Base-by-base conservation (phyloP, 495 filamentous ascomycete genomes). In the Penicillium alfredii region DNA sequence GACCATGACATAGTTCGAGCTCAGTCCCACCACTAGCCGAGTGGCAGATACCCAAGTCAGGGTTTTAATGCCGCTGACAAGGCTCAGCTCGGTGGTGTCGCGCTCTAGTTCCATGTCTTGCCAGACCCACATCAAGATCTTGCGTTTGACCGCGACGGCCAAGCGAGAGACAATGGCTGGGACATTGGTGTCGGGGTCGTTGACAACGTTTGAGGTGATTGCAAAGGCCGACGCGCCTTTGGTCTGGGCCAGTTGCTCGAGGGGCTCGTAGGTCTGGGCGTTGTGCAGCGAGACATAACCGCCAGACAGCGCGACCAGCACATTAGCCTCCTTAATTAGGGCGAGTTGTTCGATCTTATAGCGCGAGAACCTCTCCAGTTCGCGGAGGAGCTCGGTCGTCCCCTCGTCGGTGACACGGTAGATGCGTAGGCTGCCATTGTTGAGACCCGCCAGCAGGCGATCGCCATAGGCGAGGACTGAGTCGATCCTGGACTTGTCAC, bases 401-500 rank as follows among this genome's bases (percentile, higher is more conserved):
- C 51, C 47, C 44, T 58, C 53, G 40, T 90, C 81, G 53, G 93
- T 90, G 39, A 97, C 74, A 27, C 90, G 83, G 66, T 95, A 97
- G 55, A 97, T 78, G 35, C 89, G 81, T 24, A 99, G 73, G 42
- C 74, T 84, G 36, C 92, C 93, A 21, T 84, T 93, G 55, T 85
- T 90, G 38, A 97, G 68, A 24, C 92, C 92, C 30, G 94, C 86
- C 25, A 97, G 78, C 14, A 99, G 73, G 33, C 88, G 78, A 51
- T 97, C 90, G 45, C 87, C 88, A 64, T 94, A 88, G 43, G 92
- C 84, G 23, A 96, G 74, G 38, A 97, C 81, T 4, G 85, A 86
- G 62, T 97, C 90, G 58, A 99, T 95, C 72, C 80, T 86, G 30
- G 85, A 93, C 66, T 89, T 94, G 74, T 97, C 92, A 54, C 87